A percentile compares a stretch with the other conserved stretches of the same genome.
Conservation (phyloP, 176 grass and related monocot species). For the Oryza punctata region DNA sequence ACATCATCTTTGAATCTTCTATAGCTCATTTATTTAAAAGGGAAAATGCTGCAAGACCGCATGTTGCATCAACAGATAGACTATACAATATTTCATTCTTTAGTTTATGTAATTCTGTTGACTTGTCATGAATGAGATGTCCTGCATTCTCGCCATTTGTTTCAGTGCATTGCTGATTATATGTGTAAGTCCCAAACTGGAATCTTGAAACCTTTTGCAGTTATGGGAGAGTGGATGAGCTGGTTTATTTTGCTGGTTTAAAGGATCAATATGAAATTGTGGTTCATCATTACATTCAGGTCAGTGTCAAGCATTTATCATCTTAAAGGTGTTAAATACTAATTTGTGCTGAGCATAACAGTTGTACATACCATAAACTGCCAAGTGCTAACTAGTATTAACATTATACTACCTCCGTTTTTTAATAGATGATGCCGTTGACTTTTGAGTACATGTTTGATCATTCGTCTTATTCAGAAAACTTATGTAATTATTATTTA, state of each 20-base stretch:
- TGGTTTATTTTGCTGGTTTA: conserved; percentile 94
- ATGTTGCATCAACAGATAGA: conserved; percentile 14
- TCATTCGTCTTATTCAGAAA: too few species aligned
- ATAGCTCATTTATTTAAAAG: conserved; percentile 13
- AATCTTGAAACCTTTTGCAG: conserved; percentile 52
- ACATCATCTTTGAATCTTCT: neutral
- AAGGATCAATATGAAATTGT: conserved; percentile 96
- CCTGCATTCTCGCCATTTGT: neutral
- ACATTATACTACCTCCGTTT: too few species aligned
- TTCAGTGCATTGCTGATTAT: conserved; percentile 1
- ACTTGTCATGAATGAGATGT: conserved; percentile 5
- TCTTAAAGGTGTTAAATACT: neutral
- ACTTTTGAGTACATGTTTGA: too few species aligned
- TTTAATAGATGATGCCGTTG: too few species aligned
- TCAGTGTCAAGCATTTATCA: conserved; percentile 22
- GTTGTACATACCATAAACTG: neutral
- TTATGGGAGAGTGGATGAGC: conserved; percentile 87
- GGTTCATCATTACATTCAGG: conserved; percentile 97
- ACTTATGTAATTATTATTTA: too few species aligned
- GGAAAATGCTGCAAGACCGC: neutral
- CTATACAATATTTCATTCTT: neutral
- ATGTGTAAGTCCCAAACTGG: neutral
- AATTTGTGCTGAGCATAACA: neutral
- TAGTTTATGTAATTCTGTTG: conserved; percentile 14
- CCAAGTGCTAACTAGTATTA: conserved; percentile 4